Conservation (phyloP, 2,329 filamentous ascomycete genomes). For the Cytospora leucostoma region DNA sequence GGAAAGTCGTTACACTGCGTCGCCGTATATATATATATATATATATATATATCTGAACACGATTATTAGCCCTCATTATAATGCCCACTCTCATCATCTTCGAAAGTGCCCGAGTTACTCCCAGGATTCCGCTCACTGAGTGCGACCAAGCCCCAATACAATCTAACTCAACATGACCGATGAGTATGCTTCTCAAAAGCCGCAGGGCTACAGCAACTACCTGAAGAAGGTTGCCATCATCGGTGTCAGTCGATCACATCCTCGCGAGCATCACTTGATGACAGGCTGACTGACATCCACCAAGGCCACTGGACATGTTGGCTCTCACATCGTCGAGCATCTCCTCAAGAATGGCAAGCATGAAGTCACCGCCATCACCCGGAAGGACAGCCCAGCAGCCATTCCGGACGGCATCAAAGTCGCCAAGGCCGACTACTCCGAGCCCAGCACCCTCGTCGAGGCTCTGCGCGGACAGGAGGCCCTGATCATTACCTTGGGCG, state of each 20-base stretch:
- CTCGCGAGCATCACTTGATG: neutral
- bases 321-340: neutral
- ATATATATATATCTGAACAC: too few species aligned
- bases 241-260: neutral
- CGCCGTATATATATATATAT: neutral
- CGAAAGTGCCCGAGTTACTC: neutral
- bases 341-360: constrained; percentile 4
- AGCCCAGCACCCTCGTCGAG: constrained; percentile 28
- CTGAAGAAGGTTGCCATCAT: neutral
- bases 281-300: neutral
- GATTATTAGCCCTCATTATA: neutral
- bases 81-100: neutral
- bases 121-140: neutral
- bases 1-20: neutral
- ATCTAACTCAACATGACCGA: neutral
- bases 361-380: constrained; percentile 4
- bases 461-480: constrained; percentile 30
- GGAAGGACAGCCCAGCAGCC: neutral
- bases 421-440: constrained; percentile 28
- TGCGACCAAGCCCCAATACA: neutral
- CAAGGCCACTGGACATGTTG: neutral
- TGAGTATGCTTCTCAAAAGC: neutral
- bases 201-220: neutral
- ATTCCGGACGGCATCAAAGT: neutral
- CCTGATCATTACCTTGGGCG: constrained; percentile 30